Evolutionary conservation across 805 yeast genomes (phyloP), one percentile per base, ranked within the genome.

Genomic region (Kodamaea jinghongensis): DNA sequence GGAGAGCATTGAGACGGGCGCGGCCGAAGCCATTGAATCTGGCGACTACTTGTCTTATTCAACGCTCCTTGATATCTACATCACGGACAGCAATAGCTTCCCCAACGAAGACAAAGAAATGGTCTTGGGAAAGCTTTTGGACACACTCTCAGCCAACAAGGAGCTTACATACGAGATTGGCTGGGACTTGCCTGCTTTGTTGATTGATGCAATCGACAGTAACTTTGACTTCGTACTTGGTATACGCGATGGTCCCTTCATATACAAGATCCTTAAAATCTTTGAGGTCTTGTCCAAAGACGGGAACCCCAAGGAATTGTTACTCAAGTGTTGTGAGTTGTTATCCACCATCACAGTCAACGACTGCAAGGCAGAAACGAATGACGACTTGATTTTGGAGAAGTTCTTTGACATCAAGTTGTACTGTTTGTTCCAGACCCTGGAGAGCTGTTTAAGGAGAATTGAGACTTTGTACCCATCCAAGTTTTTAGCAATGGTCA

Each of bases 161-260:
- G 72, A 71, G 8, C 60, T 87, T 22, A 67, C 80, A 0, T 69
- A 73, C 31, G 84, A 82, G 48, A 78, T 89, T 44, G 96, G 95
- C 2, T 90, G 97, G 97, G 97, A 90, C 58, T 55, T 90, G n/a
- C 96, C 96, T 1, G 73, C 72, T 23, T 61, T 86, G 36, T 48
- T 90, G 5, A 52, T 87, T 32, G 68, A 70, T 7, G 85, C 73
- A 55, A 55, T 83, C 51, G 79, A 65, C 45, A 63, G 54, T 41
- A 63, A 50, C 45, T 55, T 42, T 34, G 49, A 61, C 35, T 52
- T 62, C 34, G 17, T 44, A 3, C 52, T 48, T 17, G 36, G 51
- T 4, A 44, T 73, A 44, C 54, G 76, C 31, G 42, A 54, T 17
- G 58, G 70, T n/a, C 71, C 75, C 36, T 56, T 70, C 42, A 58